These are phyloP conservation scores for Tetradesmus obliquus DNA, from an alignment of 139 green algal genomes.

Conservation along the genomic window DNA sequence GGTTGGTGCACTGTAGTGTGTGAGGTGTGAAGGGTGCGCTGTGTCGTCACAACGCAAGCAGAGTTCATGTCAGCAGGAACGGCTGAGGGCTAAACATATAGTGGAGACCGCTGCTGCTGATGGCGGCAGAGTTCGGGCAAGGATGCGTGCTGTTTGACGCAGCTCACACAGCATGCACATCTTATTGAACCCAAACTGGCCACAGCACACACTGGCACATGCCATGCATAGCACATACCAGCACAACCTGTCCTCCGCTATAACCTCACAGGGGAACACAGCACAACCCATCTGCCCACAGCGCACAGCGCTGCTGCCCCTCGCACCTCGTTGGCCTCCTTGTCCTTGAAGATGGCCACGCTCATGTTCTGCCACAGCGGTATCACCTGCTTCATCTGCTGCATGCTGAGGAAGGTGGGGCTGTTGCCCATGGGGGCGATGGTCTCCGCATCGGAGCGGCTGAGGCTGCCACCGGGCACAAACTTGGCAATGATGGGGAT, in stretches of 20 bases:
- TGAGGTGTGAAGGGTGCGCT: neutral
- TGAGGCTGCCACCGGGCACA: neutral
- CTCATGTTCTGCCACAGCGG: conserved; percentile 92
- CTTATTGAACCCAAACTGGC: no score
- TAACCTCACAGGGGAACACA: neutral
- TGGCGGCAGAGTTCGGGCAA: no score
- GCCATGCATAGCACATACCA: no score
- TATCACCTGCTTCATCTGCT: conserved; percentile 81
- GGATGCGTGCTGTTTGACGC: no score
- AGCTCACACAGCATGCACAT: no score
- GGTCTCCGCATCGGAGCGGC: conserved; percentile 52
- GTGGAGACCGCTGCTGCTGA: no score
- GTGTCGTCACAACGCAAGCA: neutral
- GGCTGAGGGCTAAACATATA: no score
- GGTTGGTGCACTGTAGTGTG: neutral
- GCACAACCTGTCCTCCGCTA: no score
- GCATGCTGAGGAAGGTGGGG: conserved; percentile 85
- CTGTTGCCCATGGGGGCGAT: conserved; percentile 92
- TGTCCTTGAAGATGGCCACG: conserved; percentile 93
- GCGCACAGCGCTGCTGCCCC: neutral
- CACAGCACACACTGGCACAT: no score
- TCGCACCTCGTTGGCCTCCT: conserved; percentile 78
- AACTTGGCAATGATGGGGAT: conserved; percentile 34
- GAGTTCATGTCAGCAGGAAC: no score
- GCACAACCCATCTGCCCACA: neutral